Percentiles rank a stretch among this genome's conserved stretches.
phyloP scores from a whole-genome alignment of 257 asterid genomes.

The Forsythia suspensa region DNA sequence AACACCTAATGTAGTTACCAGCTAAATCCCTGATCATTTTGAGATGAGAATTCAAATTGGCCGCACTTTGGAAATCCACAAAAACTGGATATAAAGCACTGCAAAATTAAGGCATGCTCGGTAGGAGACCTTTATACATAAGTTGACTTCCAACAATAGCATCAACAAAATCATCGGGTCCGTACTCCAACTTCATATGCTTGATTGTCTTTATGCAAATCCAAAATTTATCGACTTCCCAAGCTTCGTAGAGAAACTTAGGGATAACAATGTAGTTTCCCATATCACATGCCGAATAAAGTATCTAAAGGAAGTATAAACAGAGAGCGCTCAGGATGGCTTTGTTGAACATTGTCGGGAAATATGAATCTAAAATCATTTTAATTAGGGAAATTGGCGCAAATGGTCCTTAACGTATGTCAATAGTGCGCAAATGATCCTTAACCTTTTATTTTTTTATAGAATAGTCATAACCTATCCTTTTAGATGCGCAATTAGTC shows the following conservation, averaged over 20 bases:
- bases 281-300: conserved; percentile 71
- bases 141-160: conserved; percentile 77
- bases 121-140: conserved; percentile 77
- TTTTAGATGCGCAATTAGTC: too few species aligned
- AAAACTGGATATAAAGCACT: conserved; percentile 68
- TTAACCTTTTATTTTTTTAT: too few species aligned
- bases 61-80: conserved; percentile 30
- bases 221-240: conserved; percentile 54
- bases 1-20: conserved; percentile 55
- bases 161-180: conserved; percentile 52
- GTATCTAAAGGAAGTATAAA: conserved; percentile 55
- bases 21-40: conserved; percentile 55
- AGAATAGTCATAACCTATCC: too few species aligned
- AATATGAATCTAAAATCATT: neutral
- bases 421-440: too few species aligned
- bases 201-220: conserved; percentile 29
- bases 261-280: conserved; percentile 93
- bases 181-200: conserved; percentile 35
- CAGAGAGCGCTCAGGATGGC: conserved; percentile 3
- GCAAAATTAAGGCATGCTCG: conserved; percentile 85
- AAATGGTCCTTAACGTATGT: too few species aligned
- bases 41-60: conserved; percentile 53
- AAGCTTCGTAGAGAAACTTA: too few species aligned
- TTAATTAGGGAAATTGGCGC: neutral
- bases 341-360: neutral